Conservation (phyloP, 164 flowering plant genomes). For the Macadamia integrifolia region DNA sequence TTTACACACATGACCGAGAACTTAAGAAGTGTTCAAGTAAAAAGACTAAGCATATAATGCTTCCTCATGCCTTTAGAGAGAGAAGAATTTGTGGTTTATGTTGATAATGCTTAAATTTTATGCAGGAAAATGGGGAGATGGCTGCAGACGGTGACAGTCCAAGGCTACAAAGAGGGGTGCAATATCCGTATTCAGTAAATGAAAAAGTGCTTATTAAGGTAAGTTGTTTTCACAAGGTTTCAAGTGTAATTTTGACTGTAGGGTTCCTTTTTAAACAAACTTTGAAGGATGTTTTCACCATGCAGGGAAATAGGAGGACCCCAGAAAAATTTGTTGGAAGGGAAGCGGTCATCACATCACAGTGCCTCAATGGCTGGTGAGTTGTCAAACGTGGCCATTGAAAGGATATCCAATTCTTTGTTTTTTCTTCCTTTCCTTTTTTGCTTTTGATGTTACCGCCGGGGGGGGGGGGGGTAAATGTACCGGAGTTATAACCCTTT, state of each 20-base stretch:
- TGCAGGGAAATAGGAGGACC: conserved; percentile 93
- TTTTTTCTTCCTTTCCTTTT: too few species aligned
- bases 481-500: too few species aligned
- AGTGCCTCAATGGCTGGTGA: conserved; percentile 97
- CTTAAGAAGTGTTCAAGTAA: too few species aligned
- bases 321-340: conserved; percentile 94
- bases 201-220: conserved; percentile 94
- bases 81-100: too few species aligned
- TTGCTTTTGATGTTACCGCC: too few species aligned
- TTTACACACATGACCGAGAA: too few species aligned
- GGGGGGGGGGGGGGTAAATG: too few species aligned
- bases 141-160: conserved; percentile 38
- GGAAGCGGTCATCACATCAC: conserved; percentile 90
- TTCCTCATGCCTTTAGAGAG: too few species aligned
- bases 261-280: too few species aligned
- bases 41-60: too few species aligned
- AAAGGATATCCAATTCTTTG: background rate
- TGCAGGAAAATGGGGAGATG: conserved; percentile 80
- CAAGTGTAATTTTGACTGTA: background rate
- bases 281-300: conserved; percentile 10
- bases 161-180: conserved; percentile 52
- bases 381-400: conserved; percentile 15
- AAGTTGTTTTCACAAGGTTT: conserved; percentile 8
- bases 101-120: background rate
- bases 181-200: conserved; percentile 84